Conservation (phyloP, 1,139 yeast species). For the Hansenula lynferdii region DNA sequence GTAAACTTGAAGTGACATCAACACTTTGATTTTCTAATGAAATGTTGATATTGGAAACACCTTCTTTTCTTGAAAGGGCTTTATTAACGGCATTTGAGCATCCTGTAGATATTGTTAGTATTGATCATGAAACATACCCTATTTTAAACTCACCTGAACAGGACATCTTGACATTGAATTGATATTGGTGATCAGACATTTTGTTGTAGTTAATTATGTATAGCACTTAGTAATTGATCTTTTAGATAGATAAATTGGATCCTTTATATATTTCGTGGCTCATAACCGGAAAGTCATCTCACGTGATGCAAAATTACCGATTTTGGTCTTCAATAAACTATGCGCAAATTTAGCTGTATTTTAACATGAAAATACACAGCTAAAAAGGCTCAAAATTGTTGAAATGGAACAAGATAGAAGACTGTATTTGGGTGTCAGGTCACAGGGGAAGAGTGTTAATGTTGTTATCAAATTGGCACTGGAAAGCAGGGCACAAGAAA, state of each 20-base stretch:
- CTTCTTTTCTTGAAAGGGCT: constrained; percentile 68
- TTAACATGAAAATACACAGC: neutral
- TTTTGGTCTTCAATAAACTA: neutral
- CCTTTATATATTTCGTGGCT: too few species aligned
- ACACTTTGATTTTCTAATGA: constrained; percentile 82
- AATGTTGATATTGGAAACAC: constrained; percentile 67
- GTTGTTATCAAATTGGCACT: neutral
- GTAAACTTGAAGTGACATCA: constrained; percentile 61
- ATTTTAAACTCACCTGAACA: constrained; percentile 53
- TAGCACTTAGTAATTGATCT: neutral
- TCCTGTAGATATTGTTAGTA: constrained; percentile 35
- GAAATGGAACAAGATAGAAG: constrained; percentile 2
- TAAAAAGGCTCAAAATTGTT: neutral
- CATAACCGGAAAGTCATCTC: neutral
- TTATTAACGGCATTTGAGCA: constrained; percentile 87
- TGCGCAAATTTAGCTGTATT: neutral
- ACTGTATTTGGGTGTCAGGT: neutral
- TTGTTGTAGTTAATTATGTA: neutral
- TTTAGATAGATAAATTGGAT: too few species aligned
- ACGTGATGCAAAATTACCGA: neutral
- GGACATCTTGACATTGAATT: constrained; percentile 74
- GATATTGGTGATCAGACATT: constrained; percentile 56
- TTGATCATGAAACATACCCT: constrained; percentile 16
- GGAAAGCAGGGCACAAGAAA: neutral
- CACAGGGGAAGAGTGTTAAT: neutral